A percentile compares a stretch with the other conserved stretches of the same genome.
Conservation (phyloP, 768 basidiomycete species). For the Mycena olivaceomarginata region DNA sequence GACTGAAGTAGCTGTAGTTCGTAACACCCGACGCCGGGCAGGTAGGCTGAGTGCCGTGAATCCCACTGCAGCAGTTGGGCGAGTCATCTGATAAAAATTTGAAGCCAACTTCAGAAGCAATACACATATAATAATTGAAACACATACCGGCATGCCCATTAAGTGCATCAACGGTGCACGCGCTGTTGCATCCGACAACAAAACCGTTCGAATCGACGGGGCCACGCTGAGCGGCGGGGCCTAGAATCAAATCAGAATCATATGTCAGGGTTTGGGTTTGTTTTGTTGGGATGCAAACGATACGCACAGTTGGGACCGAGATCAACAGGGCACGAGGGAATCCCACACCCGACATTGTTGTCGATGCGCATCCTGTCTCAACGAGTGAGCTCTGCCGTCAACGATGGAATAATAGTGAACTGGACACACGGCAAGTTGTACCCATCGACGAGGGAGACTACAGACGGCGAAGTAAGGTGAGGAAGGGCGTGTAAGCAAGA, state of each 20-base stretch:
- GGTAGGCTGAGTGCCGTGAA: constrained; percentile 59
- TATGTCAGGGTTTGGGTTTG: no score
- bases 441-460: constrained; percentile 69
- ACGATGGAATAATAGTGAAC: not conserved
- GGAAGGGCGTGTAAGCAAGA: no score
- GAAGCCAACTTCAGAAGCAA: not conserved
- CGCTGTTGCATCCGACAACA: constrained; percentile 65
- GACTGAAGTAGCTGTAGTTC: constrained; percentile 72
- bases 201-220: constrained; percentile 44
- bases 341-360: constrained; percentile 57
- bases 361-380: constrained; percentile 42
- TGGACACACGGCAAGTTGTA: constrained; percentile 64
- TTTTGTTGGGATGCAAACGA: not conserved
- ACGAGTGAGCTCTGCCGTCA: not conserved
- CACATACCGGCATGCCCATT: constrained; percentile 60
- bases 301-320: constrained; percentile 62
- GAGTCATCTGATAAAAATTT: constrained; percentile 33
- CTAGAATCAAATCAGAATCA: not conserved
- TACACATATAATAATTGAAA: constrained; percentile 48
- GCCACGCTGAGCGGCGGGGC: constrained; percentile 16
- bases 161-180: constrained; percentile 61
- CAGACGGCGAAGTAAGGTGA: no score
- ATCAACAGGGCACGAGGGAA: constrained; percentile 67
- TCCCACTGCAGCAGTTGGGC: constrained; percentile 50
- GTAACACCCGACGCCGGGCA: constrained; percentile 69